Conservation (phyloP, 140 eudicot species). For the Cichorium intybus region DNA sequence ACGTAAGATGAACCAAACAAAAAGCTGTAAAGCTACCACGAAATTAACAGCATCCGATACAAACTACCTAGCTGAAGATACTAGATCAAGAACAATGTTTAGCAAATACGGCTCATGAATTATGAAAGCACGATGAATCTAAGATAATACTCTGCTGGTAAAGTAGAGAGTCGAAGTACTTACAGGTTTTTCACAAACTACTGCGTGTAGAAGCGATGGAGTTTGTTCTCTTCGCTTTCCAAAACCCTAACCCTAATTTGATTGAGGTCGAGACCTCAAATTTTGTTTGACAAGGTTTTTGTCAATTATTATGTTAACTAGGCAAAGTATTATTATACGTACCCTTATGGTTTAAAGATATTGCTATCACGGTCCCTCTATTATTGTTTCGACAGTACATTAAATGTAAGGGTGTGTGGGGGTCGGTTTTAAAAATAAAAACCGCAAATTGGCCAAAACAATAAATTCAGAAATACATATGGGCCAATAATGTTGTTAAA, state of each 20-base stretch:
- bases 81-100: slow-evolving; percentile 1
- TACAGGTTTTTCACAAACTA: slow-evolving; percentile 5
- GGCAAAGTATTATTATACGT: not conserved
- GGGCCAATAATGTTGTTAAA: too few relatives aligned
- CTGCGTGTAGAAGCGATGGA: slow-evolving; percentile 12
- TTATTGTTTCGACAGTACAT: not conserved
- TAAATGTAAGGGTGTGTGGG: too few relatives aligned
- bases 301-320: slow-evolving; percentile 21
- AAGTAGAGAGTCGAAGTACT: slow-evolving; percentile 3
- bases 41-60: not conserved
- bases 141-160: not conserved
- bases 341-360: slow-evolving; percentile 1
- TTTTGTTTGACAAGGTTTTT: not conserved
- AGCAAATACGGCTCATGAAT: not conserved
- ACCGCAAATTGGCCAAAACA: too few relatives aligned
- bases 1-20: not conserved
- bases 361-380: not conserved
- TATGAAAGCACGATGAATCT: not conserved
- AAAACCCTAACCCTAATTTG: slow-evolving; percentile 37
- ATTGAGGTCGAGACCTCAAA: slow-evolving; percentile 8
- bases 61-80: not conserved
- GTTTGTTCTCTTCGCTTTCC: slow-evolving; percentile 6
- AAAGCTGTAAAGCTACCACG: not conserved
- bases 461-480: too few relatives aligned
- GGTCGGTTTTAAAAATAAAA: too few relatives aligned